Conservation (phyloP, 495 filamentous ascomycete genomes). For the Hypoxylon subgilvum region DNA sequence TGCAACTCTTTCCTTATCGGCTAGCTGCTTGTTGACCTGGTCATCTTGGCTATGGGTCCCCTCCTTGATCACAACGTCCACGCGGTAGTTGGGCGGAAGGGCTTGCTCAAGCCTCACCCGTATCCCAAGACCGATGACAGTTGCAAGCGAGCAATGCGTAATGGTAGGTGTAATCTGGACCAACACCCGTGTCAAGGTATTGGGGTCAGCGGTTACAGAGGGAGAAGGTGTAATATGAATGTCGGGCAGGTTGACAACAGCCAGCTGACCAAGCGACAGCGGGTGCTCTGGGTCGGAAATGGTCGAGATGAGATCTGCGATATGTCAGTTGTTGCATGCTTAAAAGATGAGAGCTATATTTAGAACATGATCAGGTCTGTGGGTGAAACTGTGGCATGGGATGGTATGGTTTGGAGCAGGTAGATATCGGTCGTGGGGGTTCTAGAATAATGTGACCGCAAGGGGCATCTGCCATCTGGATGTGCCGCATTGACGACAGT, state of each 20-base stretch:
- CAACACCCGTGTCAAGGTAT: slow-evolving; percentile 57
- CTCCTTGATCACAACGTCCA: slow-evolving; percentile 93
- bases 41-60: slow-evolving; percentile 94
- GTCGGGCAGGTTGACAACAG: slow-evolving; percentile 91
- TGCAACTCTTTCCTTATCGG: slow-evolving; percentile 94
- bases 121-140: slow-evolving; percentile 93
- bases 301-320: slow-evolving; percentile 83
- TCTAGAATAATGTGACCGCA: slow-evolving; percentile 9
- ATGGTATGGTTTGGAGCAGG: no score
- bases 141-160: slow-evolving; percentile 94
- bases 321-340: slow-evolving; percentile 47
- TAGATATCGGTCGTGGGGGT: slow-evolving; percentile 15
- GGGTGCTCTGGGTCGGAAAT: slow-evolving; percentile 98
- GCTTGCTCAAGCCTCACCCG: slow-evolving; percentile 88
- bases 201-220: slow-evolving; percentile 56
- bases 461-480: slow-evolving; percentile 8
- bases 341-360: slow-evolving; percentile 1
- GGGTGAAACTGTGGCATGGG: neutral
- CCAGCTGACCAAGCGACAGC: slow-evolving; percentile 86
- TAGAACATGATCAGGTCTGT: neutral
- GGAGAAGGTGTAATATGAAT: slow-evolving; percentile 76
- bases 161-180: slow-evolving; percentile 94
- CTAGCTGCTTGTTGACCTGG: slow-evolving; percentile 93
- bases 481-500: slow-evolving; percentile 9
- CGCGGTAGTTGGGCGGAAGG: slow-evolving; percentile 87